Evolutionary conservation across 805 yeast genomes (phyloP).

Genomic region (Ogataea pilisensis): DNA sequence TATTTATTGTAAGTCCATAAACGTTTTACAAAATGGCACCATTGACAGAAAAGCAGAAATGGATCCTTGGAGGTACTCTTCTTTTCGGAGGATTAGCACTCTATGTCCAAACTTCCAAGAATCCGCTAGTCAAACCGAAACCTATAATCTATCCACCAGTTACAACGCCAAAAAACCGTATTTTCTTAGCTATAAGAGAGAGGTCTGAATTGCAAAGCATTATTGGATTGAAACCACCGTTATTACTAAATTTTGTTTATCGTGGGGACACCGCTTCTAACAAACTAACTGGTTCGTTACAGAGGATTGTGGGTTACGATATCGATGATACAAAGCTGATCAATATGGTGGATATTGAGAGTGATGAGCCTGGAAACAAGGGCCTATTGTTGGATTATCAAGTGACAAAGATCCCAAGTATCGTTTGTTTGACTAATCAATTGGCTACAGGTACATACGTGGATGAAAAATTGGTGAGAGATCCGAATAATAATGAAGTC

Average conservation of each 20-base stretch:
- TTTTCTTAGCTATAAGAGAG: conserved; percentile 51
- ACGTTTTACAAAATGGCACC: conserved; percentile 8
- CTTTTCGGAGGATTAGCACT: conserved; percentile 23
- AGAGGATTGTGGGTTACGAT: conserved; percentile 44
- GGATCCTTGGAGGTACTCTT: conserved; percentile 28
- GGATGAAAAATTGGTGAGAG: conserved; percentile 25
- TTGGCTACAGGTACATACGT: conserved; percentile 44
- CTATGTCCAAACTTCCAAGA: conserved; percentile 23
- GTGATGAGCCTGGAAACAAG: conserved; percentile 60
- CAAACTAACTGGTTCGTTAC: conserved; percentile 58
- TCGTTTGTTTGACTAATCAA: conserved; percentile 65
- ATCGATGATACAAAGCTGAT: conserved; percentile 40
- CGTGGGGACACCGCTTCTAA: conserved; percentile 61
- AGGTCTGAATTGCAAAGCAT: conserved; percentile 56
- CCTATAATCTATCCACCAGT: conserved; percentile 36
- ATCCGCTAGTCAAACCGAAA: conserved; percentile 28
- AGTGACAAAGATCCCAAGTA: conserved; percentile 52
- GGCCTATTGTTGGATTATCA: conserved; percentile 56
- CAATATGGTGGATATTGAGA: conserved; percentile 66
- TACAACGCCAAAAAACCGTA: conserved; percentile 31
- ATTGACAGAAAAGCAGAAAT: conserved; percentile 27
- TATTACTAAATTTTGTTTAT: conserved; percentile 67
- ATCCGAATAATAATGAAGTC: conserved; percentile 31
- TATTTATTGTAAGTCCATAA: too few relatives aligned
- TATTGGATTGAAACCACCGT: conserved; percentile 52